Conservation (phyloP, 192 early-diverging fungal species). For the Jimgerdemannia flammicorona region DNA sequence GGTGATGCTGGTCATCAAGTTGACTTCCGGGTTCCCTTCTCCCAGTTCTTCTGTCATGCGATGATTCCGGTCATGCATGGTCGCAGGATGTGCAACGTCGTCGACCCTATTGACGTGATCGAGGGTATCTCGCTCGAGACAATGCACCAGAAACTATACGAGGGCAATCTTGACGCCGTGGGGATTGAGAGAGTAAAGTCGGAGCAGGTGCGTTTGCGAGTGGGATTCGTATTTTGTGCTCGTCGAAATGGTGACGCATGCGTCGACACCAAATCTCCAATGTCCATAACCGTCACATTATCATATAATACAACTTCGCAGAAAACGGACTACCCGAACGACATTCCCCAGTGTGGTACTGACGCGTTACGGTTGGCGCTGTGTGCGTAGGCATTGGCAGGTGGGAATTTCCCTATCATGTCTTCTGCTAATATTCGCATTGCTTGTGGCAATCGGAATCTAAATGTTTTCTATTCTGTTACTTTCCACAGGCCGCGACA, state of each 20-base stretch:
- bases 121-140: slow-evolving; percentile 82
- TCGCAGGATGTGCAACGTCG: slow-evolving; percentile 99
- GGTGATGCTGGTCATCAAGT: slow-evolving; percentile 96
- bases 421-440: too few species aligned
- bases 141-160: slow-evolving; percentile 72
- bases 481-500: slow-evolving; percentile 83
- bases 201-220: slow-evolving; percentile 59
- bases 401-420: slow-evolving; percentile 7
- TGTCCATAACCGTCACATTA: too few species aligned
- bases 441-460: too few species aligned
- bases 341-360: slow-evolving; percentile 97
- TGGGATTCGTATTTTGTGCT: too few species aligned
- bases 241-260: too few species aligned
- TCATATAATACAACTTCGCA: neutral
- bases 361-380: slow-evolving; percentile 89
- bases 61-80: slow-evolving; percentile 98
- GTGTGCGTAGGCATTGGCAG: slow-evolving; percentile 65
- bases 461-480: too few species aligned
- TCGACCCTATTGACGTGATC: slow-evolving; percentile 97
- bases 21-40: slow-evolving; percentile 94
- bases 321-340: slow-evolving; percentile 86
- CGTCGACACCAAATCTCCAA: too few species aligned
- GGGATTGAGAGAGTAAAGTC: slow-evolving; percentile 86
- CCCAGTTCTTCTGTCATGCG: slow-evolving; percentile 93
- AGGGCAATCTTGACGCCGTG: slow-evolving; percentile 85